A percentile compares a stretch with the other conserved stretches of the same genome.
These are phyloP conservation scores for Glonium stellatum DNA, from an alignment of 495 filamentous ascomycete genomes.

Conservation along the genomic window DNA sequence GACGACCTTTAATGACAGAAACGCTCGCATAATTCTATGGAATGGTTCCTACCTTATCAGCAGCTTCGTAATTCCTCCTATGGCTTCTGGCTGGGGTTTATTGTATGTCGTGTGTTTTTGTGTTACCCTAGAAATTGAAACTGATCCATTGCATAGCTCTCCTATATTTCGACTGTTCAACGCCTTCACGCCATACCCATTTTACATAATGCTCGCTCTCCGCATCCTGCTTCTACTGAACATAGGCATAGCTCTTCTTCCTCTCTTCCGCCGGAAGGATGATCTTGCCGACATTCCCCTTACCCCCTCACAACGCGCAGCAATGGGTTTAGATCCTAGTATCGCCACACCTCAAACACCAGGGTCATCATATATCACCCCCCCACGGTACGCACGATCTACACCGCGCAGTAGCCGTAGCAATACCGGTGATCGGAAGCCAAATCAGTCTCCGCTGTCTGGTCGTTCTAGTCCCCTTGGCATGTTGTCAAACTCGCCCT, in stretches of 20 bases:
- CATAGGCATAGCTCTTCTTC: conserved; percentile 46
- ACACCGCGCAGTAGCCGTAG: conserved; percentile 46
- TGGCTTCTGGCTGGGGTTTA: neutral
- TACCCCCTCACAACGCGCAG: conserved; percentile 76
- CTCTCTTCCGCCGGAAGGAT: conserved; percentile 60
- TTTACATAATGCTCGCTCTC: neutral
- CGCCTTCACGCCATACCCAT: neutral
- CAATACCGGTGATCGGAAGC: conserved; percentile 30
- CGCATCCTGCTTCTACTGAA: neutral
- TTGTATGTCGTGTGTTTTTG: neutral
- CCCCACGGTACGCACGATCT: conserved; percentile 77
- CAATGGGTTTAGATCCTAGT: conserved; percentile 77
- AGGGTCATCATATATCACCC: conserved; percentile 52
- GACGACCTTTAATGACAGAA: conserved; percentile 26
- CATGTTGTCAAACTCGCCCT: conserved; percentile 26
- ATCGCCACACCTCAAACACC: conserved; percentile 64
- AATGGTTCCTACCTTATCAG: conserved; percentile 12
- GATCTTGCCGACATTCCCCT: conserved; percentile 83
- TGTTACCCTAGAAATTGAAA: neutral
- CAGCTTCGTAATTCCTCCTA: conserved; percentile 8
- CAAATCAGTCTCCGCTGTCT: conserved; percentile 48
- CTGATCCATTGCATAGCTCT: conserved; percentile 18
- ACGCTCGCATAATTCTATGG: conserved; percentile 15
- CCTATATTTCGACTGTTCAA: neutral
- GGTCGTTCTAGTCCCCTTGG: conserved; percentile 37